Percentiles rank a stretch among this genome's conserved stretches.
Evolutionary conservation across 148 eudicot species (phyloP).

Genomic region (Spergularia bocconei): DNA sequence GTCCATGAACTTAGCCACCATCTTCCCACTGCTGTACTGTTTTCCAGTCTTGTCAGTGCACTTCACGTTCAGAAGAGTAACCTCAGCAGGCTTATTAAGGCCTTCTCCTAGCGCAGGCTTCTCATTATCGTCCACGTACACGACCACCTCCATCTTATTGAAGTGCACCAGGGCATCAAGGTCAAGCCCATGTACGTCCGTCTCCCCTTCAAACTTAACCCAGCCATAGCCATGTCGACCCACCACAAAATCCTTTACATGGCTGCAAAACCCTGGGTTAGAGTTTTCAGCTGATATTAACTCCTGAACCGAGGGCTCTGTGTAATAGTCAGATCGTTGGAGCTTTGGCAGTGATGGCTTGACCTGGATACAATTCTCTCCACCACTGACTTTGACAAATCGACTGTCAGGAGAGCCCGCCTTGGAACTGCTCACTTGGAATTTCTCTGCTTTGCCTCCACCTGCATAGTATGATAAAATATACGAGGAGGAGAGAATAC

Average conservation of each 20-base stretch:
- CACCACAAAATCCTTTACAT: slow-evolving; percentile 65
- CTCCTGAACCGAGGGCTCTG: slow-evolving; percentile 47
- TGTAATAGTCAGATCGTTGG: slow-evolving; percentile 44
- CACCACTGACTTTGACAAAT: background rate
- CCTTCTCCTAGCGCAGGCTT: slow-evolving; percentile 66
- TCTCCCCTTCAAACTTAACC: slow-evolving; percentile 64
- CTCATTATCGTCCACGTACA: slow-evolving; percentile 46
- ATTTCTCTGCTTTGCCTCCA: slow-evolving; percentile 9
- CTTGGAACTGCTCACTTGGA: slow-evolving; percentile 10
- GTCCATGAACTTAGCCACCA: slow-evolving; percentile 45
- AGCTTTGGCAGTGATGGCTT: slow-evolving; percentile 50
- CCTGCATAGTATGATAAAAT: no score
- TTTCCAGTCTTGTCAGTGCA: slow-evolving; percentile 53
- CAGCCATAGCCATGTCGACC: slow-evolving; percentile 65
- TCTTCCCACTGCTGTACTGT: slow-evolving; percentile 34
- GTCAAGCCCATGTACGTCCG: slow-evolving; percentile 52
- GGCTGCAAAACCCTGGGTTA: slow-evolving; percentile 53
- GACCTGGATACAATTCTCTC: background rate
- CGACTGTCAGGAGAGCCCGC: background rate
- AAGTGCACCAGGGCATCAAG: slow-evolving; percentile 49
- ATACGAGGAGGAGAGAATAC: no score
- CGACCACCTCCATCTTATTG: slow-evolving; percentile 49
- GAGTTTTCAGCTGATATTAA: slow-evolving; percentile 40
- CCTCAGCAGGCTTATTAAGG: slow-evolving; percentile 70
- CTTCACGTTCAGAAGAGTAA: slow-evolving; percentile 58